phyloP scores from a whole-genome alignment of 2,329 filamentous ascomycete species.

The Aspergillus carbonarius region DNA sequence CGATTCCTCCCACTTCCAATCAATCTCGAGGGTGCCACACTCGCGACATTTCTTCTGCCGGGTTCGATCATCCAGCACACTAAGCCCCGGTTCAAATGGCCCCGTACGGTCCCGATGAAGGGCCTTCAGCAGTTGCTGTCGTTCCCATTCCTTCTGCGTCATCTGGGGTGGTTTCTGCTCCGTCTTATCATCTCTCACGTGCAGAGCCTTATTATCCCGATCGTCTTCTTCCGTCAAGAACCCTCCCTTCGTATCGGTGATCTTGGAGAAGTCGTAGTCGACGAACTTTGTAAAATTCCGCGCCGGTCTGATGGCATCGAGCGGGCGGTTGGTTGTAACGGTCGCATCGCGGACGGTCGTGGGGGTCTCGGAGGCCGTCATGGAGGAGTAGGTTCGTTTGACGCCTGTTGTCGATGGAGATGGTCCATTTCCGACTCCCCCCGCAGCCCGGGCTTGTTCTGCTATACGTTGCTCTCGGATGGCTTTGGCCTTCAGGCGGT shows the following conservation, averaged over 20 bases:
- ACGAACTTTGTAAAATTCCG: slow-evolving; percentile 92
- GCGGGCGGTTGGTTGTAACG: slow-evolving; percentile 38
- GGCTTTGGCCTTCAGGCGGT: slow-evolving; percentile 83
- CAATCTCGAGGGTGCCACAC: slow-evolving; percentile 80
- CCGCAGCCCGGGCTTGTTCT: slow-evolving; percentile 49
- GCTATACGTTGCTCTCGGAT: slow-evolving; percentile 72
- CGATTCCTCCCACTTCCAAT: slow-evolving; percentile 90
- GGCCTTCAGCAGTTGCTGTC: slow-evolving; percentile 70
- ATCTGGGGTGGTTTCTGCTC: slow-evolving; percentile 79
- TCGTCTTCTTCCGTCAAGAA: slow-evolving; percentile 92
- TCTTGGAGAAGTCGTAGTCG: slow-evolving; percentile 96
- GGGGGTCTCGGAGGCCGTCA: slow-evolving; percentile 55
- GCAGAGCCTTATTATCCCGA: slow-evolving; percentile 77
- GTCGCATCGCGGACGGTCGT: slow-evolving; percentile 64
- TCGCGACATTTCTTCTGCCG: slow-evolving; percentile 76
- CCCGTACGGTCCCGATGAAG: slow-evolving; percentile 73
- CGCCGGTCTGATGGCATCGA: slow-evolving; percentile 66
- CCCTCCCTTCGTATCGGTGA: slow-evolving; percentile 96
- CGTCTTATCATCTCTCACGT: slow-evolving; percentile 50
- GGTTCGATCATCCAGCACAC: slow-evolving; percentile 63
- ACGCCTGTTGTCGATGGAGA: slow-evolving; percentile 51
- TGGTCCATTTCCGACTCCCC: too few species aligned
- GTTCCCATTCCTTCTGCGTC: slow-evolving; percentile 89
- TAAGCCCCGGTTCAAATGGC: slow-evolving; percentile 86
- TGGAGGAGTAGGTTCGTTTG: slow-evolving; percentile 70